Percentiles rank a stretch among this genome's conserved stretches.
Conservation (phyloP, 768 basidiomycete genomes). For the Hygrophorus russula region DNA sequence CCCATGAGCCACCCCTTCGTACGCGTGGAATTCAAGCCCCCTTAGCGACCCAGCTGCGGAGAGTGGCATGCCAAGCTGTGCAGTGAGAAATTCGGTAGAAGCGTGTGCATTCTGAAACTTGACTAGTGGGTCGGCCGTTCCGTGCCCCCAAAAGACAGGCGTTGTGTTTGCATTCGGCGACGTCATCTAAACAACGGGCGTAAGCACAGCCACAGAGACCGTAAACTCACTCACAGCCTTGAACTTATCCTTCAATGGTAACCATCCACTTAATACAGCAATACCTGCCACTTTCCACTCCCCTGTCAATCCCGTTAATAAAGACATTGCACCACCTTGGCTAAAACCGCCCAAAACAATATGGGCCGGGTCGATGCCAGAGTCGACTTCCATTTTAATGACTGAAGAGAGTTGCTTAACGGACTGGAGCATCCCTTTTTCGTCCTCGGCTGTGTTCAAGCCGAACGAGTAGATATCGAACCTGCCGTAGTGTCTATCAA, state of each 20-base stretch:
- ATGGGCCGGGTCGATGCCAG: conserved; percentile 53
- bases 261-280: conserved; percentile 67
- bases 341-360: conserved; percentile 86
- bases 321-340: conserved; percentile 71
- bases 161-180: conserved; percentile 45
- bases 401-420: conserved; percentile 51
- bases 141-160: conserved; percentile 86
- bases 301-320: conserved; percentile 63
- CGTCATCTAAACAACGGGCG: conserved; percentile 34
- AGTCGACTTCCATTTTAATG: conserved; percentile 64
- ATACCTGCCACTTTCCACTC: conserved; percentile 64
- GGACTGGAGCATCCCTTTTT: conserved; percentile 61
- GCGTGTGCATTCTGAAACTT: conserved; percentile 37
- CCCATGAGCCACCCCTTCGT: conserved; percentile 58
- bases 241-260: conserved; percentile 57
- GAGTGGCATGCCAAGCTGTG: conserved; percentile 38
- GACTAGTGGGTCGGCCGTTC: conserved; percentile 66
- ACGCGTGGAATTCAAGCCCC: conserved; percentile 60
- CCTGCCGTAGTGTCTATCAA: conserved; percentile 27
- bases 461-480: conserved; percentile 69
- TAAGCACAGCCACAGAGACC: neutral
- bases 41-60: conserved; percentile 27
- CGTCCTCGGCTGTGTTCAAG: conserved; percentile 57
- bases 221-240: conserved; percentile 36
- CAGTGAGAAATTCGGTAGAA: conserved; percentile 47